These are phyloP conservation scores for Coniochaeta sp. DNA, from an alignment of 2,329 filamentous ascomycete genomes.

Conservation along the genomic window DNA sequence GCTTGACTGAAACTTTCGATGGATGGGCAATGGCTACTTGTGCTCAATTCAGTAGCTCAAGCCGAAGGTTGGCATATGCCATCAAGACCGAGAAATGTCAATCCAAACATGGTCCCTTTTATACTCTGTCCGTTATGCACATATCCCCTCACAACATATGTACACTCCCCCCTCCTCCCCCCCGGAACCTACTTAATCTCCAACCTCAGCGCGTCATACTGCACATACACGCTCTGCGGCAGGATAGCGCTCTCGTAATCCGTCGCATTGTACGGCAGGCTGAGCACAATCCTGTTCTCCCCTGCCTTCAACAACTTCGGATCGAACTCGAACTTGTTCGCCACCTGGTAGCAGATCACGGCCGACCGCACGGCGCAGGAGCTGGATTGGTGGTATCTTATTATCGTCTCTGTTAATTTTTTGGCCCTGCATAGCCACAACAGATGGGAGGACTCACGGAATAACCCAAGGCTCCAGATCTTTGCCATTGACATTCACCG, in stretches of 20 bases:
- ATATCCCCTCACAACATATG: too few species aligned
- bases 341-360: conserved; percentile 55
- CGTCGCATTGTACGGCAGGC: conserved; percentile 52
- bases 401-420: too few species aligned
- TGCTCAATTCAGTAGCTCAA: too few species aligned
- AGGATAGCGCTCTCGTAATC: conserved; percentile 51
- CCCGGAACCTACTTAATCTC: conserved; percentile 43
- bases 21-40: too few species aligned
- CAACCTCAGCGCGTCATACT: conserved; percentile 58
- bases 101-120: too few species aligned
- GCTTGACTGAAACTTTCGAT: too few species aligned
- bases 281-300: conserved; percentile 48
- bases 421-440: too few species aligned
- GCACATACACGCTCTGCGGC: conserved; percentile 49
- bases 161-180: too few species aligned
- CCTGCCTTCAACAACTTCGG: conserved; percentile 38
- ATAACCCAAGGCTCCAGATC: conserved; percentile 48
- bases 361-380: conserved; percentile 56
- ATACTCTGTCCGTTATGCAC: too few species aligned
- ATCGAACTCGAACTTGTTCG: conserved; percentile 52
- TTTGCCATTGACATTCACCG: conserved; percentile 30
- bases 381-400: conserved; percentile 46
- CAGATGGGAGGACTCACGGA: conserved; percentile 36
- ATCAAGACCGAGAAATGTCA: too few species aligned
- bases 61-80: too few species aligned